phyloP scores from a whole-genome alignment of 192 early-diverging fungal genomes.

The Umbelopsis ramanniana region DNA sequence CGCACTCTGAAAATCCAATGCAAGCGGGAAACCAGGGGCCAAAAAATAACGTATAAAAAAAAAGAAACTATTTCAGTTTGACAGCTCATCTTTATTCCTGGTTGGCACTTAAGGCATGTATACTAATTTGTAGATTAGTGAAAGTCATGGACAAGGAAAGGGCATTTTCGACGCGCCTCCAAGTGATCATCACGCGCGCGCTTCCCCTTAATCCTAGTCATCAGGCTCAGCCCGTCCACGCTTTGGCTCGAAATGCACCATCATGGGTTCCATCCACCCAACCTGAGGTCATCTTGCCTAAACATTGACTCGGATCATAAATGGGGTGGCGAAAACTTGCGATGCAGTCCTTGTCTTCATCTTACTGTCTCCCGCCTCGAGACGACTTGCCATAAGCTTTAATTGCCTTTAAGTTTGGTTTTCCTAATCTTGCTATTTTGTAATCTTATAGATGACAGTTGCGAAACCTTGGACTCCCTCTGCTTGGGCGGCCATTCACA shows the following conservation, averaged over 20 bases:
- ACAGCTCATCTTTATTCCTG: conserved; percentile 7
- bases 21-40: neutral
- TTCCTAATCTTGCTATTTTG: neutral
- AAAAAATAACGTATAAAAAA: neutral
- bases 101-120: too few species aligned
- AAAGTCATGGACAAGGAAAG: too few species aligned
- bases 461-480: conserved; percentile 39
- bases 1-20: neutral
- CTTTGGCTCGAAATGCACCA: too few species aligned
- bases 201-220: too few species aligned
- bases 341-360: neutral
- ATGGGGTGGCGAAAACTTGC: too few species aligned
- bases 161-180: too few species aligned
- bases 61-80: neutral
- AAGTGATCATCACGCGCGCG: too few species aligned
- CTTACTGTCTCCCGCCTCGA: neutral
- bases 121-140: too few species aligned
- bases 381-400: neutral
- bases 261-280: too few species aligned
- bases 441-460: conserved; percentile 7
- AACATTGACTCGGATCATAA: too few species aligned
- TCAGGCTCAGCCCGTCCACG: too few species aligned
- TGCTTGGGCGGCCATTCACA: conserved; percentile 55
- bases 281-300: too few species aligned
- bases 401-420: neutral